phyloP scores from a whole-genome alignment of 2,329 filamentous ascomycete genomes.

The Sporothrix humicola region DNA sequence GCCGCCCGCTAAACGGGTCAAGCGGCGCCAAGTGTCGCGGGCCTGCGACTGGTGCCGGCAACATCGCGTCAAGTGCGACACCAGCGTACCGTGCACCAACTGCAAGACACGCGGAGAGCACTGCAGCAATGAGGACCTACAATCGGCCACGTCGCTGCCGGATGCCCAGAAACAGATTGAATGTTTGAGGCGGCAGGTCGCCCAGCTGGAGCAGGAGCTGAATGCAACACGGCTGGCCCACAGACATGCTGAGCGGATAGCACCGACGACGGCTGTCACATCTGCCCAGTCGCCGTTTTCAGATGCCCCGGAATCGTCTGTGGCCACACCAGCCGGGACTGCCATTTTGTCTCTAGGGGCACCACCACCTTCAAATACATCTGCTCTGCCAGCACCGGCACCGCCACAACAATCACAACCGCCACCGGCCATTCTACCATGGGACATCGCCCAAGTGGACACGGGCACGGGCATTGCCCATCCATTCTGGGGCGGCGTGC shows the following conservation, averaged over 20 bases:
- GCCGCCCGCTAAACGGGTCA: conserved; percentile 22
- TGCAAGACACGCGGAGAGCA: conserved; percentile 40
- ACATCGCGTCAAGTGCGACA: conserved; percentile 52
- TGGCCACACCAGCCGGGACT: background rate
- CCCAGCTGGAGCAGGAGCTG: conserved; percentile 18
- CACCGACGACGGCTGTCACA: background rate
- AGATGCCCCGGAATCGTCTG: conserved; percentile 2
- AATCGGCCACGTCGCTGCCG: conserved; percentile 12
- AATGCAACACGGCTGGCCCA: background rate
- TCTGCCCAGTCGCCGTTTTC: conserved; percentile 8
- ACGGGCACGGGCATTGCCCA: conserved; percentile 8
- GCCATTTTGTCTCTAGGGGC: background rate
- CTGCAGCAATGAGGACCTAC: conserved; percentile 10
- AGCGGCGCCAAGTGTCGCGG: conserved; percentile 37
- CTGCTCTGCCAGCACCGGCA: background rate
- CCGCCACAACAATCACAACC: background rate
- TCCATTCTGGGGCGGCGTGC: conserved; percentile 23
- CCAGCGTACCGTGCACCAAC: conserved; percentile 48
- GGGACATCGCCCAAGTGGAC: background rate
- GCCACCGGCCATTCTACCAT: background rate
- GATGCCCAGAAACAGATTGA: conserved; percentile 22
- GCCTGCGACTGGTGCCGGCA: conserved; percentile 51
- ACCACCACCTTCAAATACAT: background rate
- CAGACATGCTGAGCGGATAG: background rate
- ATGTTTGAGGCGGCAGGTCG: conserved; percentile 1